phyloP scores from a whole-genome alignment of 495 filamentous ascomycete species.

The Talaromyces adpressus region DNA sequence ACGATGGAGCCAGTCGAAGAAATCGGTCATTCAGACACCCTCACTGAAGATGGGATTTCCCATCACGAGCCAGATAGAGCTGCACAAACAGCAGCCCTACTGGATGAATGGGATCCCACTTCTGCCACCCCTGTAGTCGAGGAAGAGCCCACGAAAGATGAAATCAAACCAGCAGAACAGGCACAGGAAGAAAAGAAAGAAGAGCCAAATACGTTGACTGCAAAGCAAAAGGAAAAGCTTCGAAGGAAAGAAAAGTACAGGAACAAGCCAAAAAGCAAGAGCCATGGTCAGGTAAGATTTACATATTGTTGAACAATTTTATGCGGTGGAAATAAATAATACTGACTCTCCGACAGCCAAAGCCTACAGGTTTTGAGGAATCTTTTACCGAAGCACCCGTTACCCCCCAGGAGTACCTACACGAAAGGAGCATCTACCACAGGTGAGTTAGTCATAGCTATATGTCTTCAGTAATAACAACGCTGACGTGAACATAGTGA shows the following conservation, averaged over 20 bases:
- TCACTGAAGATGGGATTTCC: not conserved
- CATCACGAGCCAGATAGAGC: not conserved
- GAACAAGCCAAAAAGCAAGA: conserved; percentile 38
- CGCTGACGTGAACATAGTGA: conserved; percentile 16
- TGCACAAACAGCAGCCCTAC: not conserved
- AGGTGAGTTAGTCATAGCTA: conserved; percentile 27
- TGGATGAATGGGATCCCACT: not conserved
- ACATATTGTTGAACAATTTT: not conserved
- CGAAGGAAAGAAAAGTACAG: conserved; percentile 27
- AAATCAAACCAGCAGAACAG: not conserved
- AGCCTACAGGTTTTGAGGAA: conserved; percentile 60
- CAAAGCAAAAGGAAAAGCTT: conserved; percentile 5
- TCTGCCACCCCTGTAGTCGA: not conserved
- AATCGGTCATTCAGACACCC: not conserved
- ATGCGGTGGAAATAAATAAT: not conserved
- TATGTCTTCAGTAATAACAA: too few relatives aligned
- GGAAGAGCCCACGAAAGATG: not conserved
- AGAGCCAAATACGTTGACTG: not conserved
- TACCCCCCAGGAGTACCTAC: conserved; percentile 54
- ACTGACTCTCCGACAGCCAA: conserved; percentile 20
- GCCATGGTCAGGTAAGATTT: conserved; percentile 28
- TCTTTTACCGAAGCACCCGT: conserved; percentile 73
- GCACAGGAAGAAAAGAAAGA: not conserved
- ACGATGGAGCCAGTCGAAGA: not conserved
- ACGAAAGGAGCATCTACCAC: conserved; percentile 55